These are phyloP conservation scores for Aspergillus pseudoglaucus DNA, from an alignment of 2,329 filamentous ascomycete genomes.

Conservation along the genomic window DNA sequence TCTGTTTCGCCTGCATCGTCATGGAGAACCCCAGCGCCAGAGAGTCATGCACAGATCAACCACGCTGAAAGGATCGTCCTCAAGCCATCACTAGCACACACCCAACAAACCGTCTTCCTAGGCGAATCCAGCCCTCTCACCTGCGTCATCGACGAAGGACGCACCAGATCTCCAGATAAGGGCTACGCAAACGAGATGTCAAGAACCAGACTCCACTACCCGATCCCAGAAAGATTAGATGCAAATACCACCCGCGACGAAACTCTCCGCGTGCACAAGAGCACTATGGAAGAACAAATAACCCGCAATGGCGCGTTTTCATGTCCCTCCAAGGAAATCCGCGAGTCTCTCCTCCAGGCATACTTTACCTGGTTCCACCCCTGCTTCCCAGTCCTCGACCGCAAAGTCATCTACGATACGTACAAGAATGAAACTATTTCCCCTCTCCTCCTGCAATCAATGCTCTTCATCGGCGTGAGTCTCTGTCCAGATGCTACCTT, in stretches of 20 bases:
- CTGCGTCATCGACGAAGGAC: constrained; percentile 42
- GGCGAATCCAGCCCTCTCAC: constrained; percentile 45
- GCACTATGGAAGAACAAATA: constrained; percentile 31
- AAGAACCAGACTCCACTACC: constrained; percentile 33
- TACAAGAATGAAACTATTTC: constrained; percentile 41
- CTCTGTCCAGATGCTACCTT: constrained; percentile 46
- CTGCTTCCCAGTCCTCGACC: constrained; percentile 50
- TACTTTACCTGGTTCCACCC: constrained; percentile 55
- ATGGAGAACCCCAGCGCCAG: background rate
- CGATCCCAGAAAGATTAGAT: constrained; percentile 19
- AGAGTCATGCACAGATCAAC: background rate
- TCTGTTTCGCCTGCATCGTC: background rate
- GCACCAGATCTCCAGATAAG: constrained; percentile 18
- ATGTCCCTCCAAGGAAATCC: constrained; percentile 40
- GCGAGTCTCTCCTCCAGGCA: constrained; percentile 41
- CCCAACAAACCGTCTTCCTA: constrained; percentile 34
- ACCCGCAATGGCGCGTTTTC: constrained; percentile 39
- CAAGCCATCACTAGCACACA: background rate
- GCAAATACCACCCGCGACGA: constrained; percentile 12
- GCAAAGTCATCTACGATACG: constrained; percentile 35
- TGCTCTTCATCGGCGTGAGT: constrained; percentile 51
- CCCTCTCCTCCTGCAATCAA: constrained; percentile 46
- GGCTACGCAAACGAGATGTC: constrained; percentile 26
- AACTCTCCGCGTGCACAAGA: constrained; percentile 18
- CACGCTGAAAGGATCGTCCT: background rate